phyloP scores from a whole-genome alignment of 1,139 yeast genomes.

The Debaryomycetaceae sp. region DNA sequence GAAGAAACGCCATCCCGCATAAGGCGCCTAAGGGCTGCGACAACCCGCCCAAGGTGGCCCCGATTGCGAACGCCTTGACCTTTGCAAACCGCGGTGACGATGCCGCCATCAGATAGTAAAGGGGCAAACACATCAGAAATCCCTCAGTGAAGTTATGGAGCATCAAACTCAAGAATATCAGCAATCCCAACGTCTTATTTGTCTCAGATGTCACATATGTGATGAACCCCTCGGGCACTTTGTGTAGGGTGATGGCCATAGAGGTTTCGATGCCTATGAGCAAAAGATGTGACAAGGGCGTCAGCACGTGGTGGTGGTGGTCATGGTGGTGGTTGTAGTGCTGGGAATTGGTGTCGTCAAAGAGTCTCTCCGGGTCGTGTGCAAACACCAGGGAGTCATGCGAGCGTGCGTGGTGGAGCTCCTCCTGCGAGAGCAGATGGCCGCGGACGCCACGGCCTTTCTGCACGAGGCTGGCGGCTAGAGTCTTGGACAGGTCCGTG shows the following conservation, averaged over 20 bases:
- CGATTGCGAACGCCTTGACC: constrained; percentile 57
- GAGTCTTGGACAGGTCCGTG: constrained; percentile 3
- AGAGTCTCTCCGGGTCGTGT: too few species aligned
- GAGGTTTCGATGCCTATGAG: constrained; percentile 90
- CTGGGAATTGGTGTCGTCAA: not conserved
- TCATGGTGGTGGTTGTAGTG: not conserved
- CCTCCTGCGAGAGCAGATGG: too few species aligned
- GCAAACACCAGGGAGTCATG: too few species aligned
- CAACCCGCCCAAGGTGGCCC: constrained; percentile 71
- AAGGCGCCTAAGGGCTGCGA: constrained; percentile 91
- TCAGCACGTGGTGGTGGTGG: constrained; percentile 79
- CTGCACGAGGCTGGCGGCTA: constrained; percentile 2
- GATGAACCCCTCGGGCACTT: constrained; percentile 92
- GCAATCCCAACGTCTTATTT: constrained; percentile 66
- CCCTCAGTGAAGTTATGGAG: constrained; percentile 96
- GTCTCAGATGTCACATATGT: constrained; percentile 78
- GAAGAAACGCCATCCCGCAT: constrained; percentile 58
- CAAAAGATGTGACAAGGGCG: constrained; percentile 71
- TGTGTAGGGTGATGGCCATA: constrained; percentile 81
- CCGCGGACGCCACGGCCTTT: too few species aligned
- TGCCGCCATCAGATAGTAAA: constrained; percentile 59
- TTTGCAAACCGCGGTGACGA: constrained; percentile 32
- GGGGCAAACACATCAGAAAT: constrained; percentile 86
- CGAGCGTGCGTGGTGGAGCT: too few species aligned
- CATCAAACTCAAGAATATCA: constrained; percentile 77